These are phyloP conservation scores for Musa balbisiana DNA, from an alignment of 202 grass and related monocot species.

Conservation along the genomic window DNA sequence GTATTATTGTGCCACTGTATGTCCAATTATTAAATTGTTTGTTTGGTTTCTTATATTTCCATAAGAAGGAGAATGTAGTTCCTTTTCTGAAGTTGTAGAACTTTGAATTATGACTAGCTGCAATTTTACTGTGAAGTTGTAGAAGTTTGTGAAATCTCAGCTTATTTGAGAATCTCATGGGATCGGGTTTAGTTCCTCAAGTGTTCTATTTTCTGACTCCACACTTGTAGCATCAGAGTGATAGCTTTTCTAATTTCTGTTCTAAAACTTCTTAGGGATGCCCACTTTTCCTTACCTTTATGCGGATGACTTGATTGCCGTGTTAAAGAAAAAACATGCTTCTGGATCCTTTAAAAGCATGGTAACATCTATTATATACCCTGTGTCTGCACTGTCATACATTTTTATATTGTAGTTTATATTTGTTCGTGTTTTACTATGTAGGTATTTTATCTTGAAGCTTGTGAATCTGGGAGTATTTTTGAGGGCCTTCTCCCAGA, in stretches of 20 bases:
- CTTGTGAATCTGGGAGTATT: conserved; percentile 90
- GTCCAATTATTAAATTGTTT: conserved; percentile 14
- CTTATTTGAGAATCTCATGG: too few species aligned
- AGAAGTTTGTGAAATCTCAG: too few species aligned
- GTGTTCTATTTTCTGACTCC: too few species aligned
- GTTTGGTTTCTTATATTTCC: background rate
- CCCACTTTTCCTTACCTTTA: conserved; percentile 85
- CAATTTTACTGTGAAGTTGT: background rate
- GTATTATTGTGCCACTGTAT: background rate
- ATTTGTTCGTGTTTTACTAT: background rate
- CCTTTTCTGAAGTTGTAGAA: background rate
- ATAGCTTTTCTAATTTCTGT: too few species aligned
- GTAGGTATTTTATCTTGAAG: conserved; percentile 95
- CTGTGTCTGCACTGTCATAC: too few species aligned
- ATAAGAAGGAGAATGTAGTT: background rate
- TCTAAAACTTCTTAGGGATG: conserved; percentile 47
- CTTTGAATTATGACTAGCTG: background rate
- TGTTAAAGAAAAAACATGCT: conserved; percentile 80
- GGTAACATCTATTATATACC: conserved; percentile 30
- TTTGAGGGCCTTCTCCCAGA: conserved; percentile 78
- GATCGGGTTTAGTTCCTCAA: too few species aligned
- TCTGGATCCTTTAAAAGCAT: conserved; percentile 87
- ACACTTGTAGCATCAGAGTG: too few species aligned
- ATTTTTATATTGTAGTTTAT: background rate
- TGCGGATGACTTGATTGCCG: conserved; percentile 59